A percentile compares a stretch with the other conserved stretches of the same genome.
phyloP scores from a whole-genome alignment of 2,329 filamentous ascomycete genomes.

The Metarhizium rileyi region DNA sequence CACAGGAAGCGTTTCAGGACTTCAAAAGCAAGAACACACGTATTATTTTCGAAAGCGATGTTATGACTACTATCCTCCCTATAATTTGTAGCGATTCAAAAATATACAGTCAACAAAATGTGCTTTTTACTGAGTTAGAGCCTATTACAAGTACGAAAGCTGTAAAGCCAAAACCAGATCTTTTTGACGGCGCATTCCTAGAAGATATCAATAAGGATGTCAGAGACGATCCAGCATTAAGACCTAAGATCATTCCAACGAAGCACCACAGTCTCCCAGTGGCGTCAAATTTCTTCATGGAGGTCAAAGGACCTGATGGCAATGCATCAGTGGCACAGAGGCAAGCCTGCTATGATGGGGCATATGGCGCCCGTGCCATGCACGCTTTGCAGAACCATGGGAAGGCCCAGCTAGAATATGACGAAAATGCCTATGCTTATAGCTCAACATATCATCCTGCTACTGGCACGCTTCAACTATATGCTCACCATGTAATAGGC shows the following conservation, averaged over 20 bases:
- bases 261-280: conserved; percentile 14
- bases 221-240: neutral
- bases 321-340: too few species aligned
- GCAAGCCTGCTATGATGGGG: conserved; percentile 29
- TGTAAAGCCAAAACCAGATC: conserved; percentile 14
- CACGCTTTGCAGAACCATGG: conserved; percentile 24
- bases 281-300: too few species aligned
- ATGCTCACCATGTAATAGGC: conserved; percentile 20
- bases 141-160: conserved; percentile 22
- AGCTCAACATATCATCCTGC: conserved; percentile 24
- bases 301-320: too few species aligned
- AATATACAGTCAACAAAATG: conserved; percentile 1
- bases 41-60: neutral
- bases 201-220: neutral
- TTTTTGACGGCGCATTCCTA: neutral
- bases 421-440: conserved; percentile 25
- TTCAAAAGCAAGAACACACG: neutral
- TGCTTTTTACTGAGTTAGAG: conserved; percentile 17
- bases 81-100: conserved; percentile 15
- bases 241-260: conserved; percentile 19
- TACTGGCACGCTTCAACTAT: conserved; percentile 20
- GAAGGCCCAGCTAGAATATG: conserved; percentile 17
- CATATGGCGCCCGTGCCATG: conserved; percentile 26
- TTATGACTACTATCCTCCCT: neutral
- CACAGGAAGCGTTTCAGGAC: neutral